A percentile compares a stretch with the other conserved stretches of the same genome.
phyloP scores from a whole-genome alignment of 1,284 basidiomycete genomes.

The Mycena sp. region DNA sequence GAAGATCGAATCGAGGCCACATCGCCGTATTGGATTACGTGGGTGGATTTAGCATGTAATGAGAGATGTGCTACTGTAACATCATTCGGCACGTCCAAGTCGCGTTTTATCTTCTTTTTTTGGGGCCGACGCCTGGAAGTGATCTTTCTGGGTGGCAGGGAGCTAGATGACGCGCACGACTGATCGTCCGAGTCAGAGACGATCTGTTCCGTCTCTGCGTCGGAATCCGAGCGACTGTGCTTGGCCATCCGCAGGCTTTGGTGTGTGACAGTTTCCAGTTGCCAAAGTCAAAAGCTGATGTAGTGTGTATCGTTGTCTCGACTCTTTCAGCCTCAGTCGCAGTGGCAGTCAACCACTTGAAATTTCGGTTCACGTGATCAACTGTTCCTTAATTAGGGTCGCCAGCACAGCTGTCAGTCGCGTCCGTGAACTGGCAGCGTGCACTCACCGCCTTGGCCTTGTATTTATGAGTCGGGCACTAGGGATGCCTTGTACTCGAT shows the following conservation, averaged over 20 bases:
- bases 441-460: constrained; percentile 20
- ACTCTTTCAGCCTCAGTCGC: not conserved
- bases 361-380: too few species aligned
- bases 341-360: too few species aligned
- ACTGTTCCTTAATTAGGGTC: too few species aligned
- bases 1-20: constrained; percentile 50
- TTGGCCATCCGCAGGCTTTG: constrained; percentile 20
- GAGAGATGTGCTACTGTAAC: constrained; percentile 7
- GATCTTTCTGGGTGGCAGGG: constrained; percentile 13
- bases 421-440: not conserved
- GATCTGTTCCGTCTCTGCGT: constrained; percentile 7
- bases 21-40: constrained; percentile 31
- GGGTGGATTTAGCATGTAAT: constrained; percentile 45
- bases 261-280: not conserved
- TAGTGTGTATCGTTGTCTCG: too few species aligned
- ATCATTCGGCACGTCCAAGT: constrained; percentile 12
- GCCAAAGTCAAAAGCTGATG: not conserved
- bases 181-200: constrained; percentile 18
- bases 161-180: constrained; percentile 11
- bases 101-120: constrained; percentile 26
- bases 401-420: too few species aligned
- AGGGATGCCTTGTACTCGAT: constrained; percentile 16
- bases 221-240: constrained; percentile 12
- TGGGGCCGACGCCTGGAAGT: not conserved
- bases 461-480: constrained; percentile 17